These are phyloP conservation scores for Kwoniella sp. DNA, from an alignment of 768 basidiomycete species.

Conservation along the genomic window DNA sequence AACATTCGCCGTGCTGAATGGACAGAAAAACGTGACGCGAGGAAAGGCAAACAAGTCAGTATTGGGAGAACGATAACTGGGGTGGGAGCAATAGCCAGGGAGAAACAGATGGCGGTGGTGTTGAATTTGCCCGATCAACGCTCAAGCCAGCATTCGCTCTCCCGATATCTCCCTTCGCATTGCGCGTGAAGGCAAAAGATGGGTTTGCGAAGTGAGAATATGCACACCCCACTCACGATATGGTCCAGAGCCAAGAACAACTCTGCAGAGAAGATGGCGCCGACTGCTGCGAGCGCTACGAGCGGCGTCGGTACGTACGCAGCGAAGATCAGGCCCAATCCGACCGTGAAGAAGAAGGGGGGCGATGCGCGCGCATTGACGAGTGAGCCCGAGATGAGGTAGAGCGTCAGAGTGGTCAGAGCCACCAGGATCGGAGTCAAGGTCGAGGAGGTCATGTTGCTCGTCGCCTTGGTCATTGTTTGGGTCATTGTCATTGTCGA, in stretches of 20 bases:
- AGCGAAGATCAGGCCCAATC: conserved; percentile 6
- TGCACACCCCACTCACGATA: conserved; percentile 25
- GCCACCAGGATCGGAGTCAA: conserved; percentile 9
- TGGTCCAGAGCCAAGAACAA: conserved; percentile 23
- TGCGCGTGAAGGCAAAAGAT: too few species aligned
- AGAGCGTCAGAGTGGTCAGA: conserved; percentile 14
- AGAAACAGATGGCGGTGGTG: too few species aligned
- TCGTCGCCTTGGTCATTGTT: background rate
- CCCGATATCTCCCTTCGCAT: too few species aligned
- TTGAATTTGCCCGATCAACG: too few species aligned
- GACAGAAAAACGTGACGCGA: too few species aligned
- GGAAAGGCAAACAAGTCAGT: too few species aligned
- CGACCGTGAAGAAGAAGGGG: conserved; percentile 16
- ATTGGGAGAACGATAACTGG: too few species aligned
- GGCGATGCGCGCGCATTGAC: conserved; percentile 11
- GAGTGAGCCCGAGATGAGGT: conserved; percentile 19
- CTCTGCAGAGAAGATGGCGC: conserved; percentile 1
- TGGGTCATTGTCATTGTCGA: background rate
- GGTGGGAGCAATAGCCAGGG: too few species aligned
- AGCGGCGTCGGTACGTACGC: background rate
- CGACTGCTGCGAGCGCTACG: conserved; percentile 6
- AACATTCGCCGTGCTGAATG: conserved; percentile 23
- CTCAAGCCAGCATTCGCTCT: background rate
- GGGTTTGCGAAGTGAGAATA: too few species aligned
- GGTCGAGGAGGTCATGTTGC: background rate